Evolutionary conservation across 2,329 filamentous ascomycete species (phyloP), one percentile per base, ranked within the genome.

Genomic region (Plenodomus tracheiphilus): DNA sequence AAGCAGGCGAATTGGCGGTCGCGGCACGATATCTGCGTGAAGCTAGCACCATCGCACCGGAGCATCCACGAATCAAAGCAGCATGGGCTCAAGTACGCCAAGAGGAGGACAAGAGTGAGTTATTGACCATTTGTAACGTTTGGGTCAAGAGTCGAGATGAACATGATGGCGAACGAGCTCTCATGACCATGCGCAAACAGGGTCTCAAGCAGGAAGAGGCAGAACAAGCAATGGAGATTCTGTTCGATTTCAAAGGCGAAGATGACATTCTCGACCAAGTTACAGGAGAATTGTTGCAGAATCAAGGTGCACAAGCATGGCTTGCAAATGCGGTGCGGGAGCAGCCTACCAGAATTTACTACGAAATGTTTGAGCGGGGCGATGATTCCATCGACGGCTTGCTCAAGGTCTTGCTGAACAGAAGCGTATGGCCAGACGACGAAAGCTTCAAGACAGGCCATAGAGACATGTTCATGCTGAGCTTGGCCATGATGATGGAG

Each of bases 401-500:
- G 35, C 59, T 75, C 13, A 71, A 70, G 18, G 63, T 77, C 2
- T 51, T 75, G 8, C 67, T 79, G 13, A 77, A 78, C 45, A 62
- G 72, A 8, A 47, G 60, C 1, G 51, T 72, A 15, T 80, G 78
- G 78, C 47, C 62, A 1, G 65, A 69, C 18, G 69, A 76, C 38
- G 64, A 73, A 50, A 53, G 61, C 41, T 82, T 74, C 74, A 81
- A 64, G 21, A 62, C 66, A 10, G 75, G 74, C 2, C 74, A 78
- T 52, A 55, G 73, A 60, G 86, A 89, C 65, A 78, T 87, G 64
- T 87, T 88, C 47, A 83, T 87, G 64, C 83, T 96, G 48, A 85
- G 93, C 59, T 84, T 97, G 58, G 92, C 92, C 19, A 88, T 89
- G 64, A 78, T 97, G 61, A 95, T 97, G 86, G 90, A 95, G 69